These are phyloP conservation scores for Globisporangium polare DNA, from an alignment of 352 stramenopile species.

Conservation along the genomic window DNA sequence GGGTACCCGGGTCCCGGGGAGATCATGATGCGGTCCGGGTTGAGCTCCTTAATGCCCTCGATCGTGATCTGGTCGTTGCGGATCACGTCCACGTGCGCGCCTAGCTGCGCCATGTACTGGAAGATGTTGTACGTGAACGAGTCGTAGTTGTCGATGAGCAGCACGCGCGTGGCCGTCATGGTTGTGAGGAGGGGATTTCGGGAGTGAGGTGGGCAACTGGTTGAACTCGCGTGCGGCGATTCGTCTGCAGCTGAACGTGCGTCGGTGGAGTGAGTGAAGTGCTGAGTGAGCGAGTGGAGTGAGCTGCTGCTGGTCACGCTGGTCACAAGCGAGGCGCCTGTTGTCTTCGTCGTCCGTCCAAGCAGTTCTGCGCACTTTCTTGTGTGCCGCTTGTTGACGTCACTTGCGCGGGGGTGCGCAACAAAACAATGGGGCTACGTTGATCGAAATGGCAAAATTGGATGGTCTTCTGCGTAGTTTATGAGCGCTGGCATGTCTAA, in stretches of 20 bases:
- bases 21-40: slow-evolving; percentile 86
- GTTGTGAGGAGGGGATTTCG: neutral
- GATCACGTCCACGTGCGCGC: slow-evolving; percentile 71
- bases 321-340: neutral
- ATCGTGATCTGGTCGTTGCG: slow-evolving; percentile 86
- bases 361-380: slow-evolving; percentile 16
- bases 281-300: neutral
- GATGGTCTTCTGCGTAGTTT: no score
- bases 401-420: neutral
- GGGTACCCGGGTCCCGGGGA: slow-evolving; percentile 81
- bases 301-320: neutral
- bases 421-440: no score
- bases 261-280: neutral
- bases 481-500: no score
- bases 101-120: slow-evolving; percentile 85
- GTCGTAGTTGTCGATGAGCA: slow-evolving; percentile 90
- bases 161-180: slow-evolving; percentile 58
- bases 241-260: neutral
- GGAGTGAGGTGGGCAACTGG: neutral
- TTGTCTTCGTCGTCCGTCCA: neutral
- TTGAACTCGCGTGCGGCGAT: neutral
- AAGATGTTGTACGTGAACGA: slow-evolving; percentile 91
- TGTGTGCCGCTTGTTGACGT: slow-evolving; percentile 8
- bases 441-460: no score
- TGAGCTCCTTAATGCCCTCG: slow-evolving; percentile 68